Base-by-base conservation (phyloP, 177 flowering plant species). In the Vitis hybrid region DNA sequence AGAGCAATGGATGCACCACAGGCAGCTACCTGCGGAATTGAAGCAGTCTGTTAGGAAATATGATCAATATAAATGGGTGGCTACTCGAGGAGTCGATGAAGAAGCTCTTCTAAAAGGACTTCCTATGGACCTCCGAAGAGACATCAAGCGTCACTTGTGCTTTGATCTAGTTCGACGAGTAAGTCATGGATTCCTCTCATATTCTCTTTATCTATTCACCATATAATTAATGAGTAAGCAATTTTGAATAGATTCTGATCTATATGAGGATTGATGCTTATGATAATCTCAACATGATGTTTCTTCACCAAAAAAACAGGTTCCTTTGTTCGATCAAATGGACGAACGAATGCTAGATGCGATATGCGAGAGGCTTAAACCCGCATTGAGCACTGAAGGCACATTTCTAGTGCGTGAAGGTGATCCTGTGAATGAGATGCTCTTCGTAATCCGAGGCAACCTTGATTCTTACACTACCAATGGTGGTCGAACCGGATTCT, bases 1-100 rank as follows among this genome's bases (percentile, higher is more conserved):
- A 11, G 99, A 96, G 73, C 89, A 90, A 72, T 95, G 99, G 99
- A 95, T 93, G 99, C 93, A 74, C 51, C 98, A 95, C 72, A 80
- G 98, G 77, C 99, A 96, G 82, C 86, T 96, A n/a, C 98, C 99
- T 5, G 86, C 75, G 11, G 94, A 92, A 64, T 58, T 96, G 18
- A 84, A 79, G 77, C 85, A 87, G 52, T 79, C 89, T 1, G 88
- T 93, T 0, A 74, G 97, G 17, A 88, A 82, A 69, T 93, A 93
- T 30, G 93, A 93, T 74, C 98, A 92, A 50, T 93, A 89, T 68
- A 93, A 91, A 72, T 96, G 99, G 99, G 66, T 88, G 52, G 97
- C 97, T 10, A 96, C 98, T 9, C 72, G 92, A 70, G 99, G 99
- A 48, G 99, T 93, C 15, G 88, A 96, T 70, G 97, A 95, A 78